These are phyloP conservation scores for Calamus simplicifolius DNA, from an alignment of 176 grass and related monocot genomes.

Conservation along the genomic window DNA sequence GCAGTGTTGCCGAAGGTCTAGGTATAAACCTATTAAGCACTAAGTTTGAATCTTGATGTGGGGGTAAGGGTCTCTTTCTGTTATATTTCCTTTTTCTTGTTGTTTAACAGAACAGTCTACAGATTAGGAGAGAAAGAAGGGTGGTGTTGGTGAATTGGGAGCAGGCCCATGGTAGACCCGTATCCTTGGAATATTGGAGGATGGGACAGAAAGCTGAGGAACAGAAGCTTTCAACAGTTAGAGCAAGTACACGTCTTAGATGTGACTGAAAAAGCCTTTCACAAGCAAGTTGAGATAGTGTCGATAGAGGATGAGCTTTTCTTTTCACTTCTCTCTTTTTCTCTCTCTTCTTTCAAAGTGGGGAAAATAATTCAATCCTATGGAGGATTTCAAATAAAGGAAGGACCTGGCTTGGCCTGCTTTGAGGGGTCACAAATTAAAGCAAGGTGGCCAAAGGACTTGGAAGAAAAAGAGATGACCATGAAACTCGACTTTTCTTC, in stretches of 20 bases:
- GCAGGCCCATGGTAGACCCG: background rate
- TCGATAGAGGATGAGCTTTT: background rate
- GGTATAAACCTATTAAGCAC: conserved; percentile 5
- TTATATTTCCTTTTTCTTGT: too few relatives aligned
- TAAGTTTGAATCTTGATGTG: background rate
- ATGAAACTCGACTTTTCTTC: too few relatives aligned
- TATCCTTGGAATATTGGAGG: background rate
- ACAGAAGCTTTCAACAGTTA: conserved; percentile 27
- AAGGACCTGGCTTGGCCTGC: too few relatives aligned
- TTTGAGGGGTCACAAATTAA: too few relatives aligned
- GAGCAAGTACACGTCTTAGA: conserved; percentile 29
- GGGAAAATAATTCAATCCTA: too few relatives aligned
- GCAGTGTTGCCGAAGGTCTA: conserved; percentile 6
- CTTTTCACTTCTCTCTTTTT: too few relatives aligned
- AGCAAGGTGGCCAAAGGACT: too few relatives aligned
- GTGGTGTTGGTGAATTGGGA: conserved; percentile 5
- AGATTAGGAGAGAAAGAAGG: background rate
- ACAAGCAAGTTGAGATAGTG: background rate
- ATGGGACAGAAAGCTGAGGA: conserved; percentile 8
- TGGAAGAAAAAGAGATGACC: too few relatives aligned
- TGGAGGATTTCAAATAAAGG: too few relatives aligned
- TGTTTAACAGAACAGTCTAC: too few relatives aligned
- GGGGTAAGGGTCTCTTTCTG: too few relatives aligned
- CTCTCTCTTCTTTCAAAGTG: too few relatives aligned
- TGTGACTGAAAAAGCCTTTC: conserved; percentile 34